Evolutionary conservation across 1,284 basidiomycete species (phyloP).

Genomic region (Rhodotorula glutinis): DNA sequence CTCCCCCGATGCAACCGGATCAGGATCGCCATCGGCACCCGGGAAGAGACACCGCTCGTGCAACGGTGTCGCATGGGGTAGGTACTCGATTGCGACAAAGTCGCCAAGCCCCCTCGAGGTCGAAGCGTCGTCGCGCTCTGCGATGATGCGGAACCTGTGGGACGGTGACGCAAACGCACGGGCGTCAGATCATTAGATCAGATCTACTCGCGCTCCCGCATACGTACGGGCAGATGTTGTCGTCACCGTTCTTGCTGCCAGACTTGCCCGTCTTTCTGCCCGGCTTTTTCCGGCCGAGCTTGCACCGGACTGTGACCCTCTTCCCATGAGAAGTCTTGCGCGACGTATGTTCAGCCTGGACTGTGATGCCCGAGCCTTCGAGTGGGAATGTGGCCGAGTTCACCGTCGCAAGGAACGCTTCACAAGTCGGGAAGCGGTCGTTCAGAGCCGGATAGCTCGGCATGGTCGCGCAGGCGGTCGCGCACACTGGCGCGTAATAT

Average conservation of each 20-base stretch:
- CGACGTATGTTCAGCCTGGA: neutral
- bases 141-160: conserved; percentile 6
- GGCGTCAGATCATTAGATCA: too few relatives aligned
- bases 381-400: neutral
- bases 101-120: neutral
- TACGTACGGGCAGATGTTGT: neutral
- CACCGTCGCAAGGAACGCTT: neutral
- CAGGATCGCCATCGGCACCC: too few relatives aligned
- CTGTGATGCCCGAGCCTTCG: neutral
- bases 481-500: too few relatives aligned
- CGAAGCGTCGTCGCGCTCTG: neutral
- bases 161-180: too few relatives aligned
- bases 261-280: neutral
- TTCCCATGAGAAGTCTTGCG: neutral
- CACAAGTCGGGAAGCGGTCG: neutral
- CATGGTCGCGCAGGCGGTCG: too few relatives aligned
- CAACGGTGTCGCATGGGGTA: neutral
- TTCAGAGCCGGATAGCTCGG: neutral
- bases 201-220: too few relatives aligned
- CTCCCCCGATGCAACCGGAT: too few relatives aligned
- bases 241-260: neutral
- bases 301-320: neutral
- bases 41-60: neutral
- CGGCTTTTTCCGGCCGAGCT: conserved; percentile 1
- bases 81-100: neutral